Conservation (phyloP, 352 stramenopile genomes). For the Globisporangium megalacanthum region DNA sequence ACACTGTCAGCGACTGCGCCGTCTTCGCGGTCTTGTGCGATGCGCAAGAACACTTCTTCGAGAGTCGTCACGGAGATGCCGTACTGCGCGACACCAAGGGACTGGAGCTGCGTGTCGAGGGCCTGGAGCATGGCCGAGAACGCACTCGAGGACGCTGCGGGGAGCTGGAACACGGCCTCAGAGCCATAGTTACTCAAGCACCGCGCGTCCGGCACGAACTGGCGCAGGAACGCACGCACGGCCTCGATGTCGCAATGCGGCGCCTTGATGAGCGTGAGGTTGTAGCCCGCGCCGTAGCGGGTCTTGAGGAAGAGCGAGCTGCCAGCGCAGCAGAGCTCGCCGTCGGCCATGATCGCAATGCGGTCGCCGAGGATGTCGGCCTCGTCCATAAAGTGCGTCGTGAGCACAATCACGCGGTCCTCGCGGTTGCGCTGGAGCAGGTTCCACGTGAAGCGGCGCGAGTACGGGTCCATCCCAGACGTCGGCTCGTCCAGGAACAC, state of each 20-base stretch:
- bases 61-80: constrained; percentile 98
- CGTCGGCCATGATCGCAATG: constrained; percentile 88
- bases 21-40: constrained; percentile 45
- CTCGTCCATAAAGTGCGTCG: constrained; percentile 92
- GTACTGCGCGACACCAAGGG: constrained; percentile 84
- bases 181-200: constrained; percentile 91
- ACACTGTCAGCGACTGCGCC: constrained; percentile 19
- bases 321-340: constrained; percentile 39
- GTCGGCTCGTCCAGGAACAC: constrained; percentile 93
- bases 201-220: constrained; percentile 57
- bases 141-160: constrained; percentile 54
- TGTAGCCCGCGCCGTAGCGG: constrained; percentile 90
- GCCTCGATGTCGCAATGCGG: constrained; percentile 26
- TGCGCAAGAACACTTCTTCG: constrained; percentile 97
- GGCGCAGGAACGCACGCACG: constrained; percentile 31
- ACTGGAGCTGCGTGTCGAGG: constrained; percentile 46
- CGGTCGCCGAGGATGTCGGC: constrained; percentile 88
- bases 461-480: constrained; percentile 95
- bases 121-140: constrained; percentile 92
- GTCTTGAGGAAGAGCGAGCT: constrained; percentile 89
- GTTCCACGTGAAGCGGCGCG: constrained; percentile 87
- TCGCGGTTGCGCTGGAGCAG: constrained; percentile 59
- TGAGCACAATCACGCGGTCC: constrained; percentile 86
- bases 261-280: constrained; percentile 57
- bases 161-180: constrained; percentile 95